phyloP scores from a whole-genome alignment of 2,329 filamentous ascomycete genomes.

The Ambrosiella cleistominuta region DNA sequence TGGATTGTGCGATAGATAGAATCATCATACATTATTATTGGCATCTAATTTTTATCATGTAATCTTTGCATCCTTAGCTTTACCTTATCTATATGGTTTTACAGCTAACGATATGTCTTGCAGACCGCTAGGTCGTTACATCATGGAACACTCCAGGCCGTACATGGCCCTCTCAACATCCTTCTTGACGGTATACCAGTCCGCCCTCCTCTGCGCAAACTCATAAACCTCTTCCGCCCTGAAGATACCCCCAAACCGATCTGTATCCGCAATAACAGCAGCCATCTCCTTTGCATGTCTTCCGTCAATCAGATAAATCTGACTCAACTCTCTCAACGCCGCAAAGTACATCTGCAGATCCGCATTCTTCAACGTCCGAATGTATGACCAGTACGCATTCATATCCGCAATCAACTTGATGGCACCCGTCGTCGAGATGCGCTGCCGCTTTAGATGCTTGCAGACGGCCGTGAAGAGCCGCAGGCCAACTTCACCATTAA shows the following conservation, averaged over 20 bases:
- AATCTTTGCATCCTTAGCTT: no score
- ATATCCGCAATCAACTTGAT: constrained; percentile 92
- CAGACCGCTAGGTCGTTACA: constrained; percentile 36
- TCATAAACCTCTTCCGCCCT: constrained; percentile 94
- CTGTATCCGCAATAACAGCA: constrained; percentile 78
- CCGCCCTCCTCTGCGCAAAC: constrained; percentile 80
- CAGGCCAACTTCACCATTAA: constrained; percentile 92
- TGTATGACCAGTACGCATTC: constrained; percentile 79
- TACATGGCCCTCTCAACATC: constrained; percentile 96
- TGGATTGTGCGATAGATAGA: no score
- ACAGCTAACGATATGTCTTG: not conserved
- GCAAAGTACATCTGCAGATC: constrained; percentile 80
- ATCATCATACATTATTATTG: no score
- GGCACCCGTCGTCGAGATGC: constrained; percentile 74
- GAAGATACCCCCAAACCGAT: constrained; percentile 82
- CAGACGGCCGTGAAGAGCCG: constrained; percentile 81
- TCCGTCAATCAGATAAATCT: constrained; percentile 79
- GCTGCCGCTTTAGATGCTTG: constrained; percentile 94
- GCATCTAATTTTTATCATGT: no score
- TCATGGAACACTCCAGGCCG: constrained; percentile 70
- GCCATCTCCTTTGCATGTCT: constrained; percentile 86
- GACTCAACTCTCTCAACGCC: constrained; percentile 76
- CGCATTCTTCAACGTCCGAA: constrained; percentile 63
- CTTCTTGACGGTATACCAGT: constrained; percentile 82
- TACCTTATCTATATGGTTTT: not conserved